These are phyloP conservation scores for Phytopythium cucurbitacearum DNA, from an alignment of 352 stramenopile species.

Conservation along the genomic window DNA sequence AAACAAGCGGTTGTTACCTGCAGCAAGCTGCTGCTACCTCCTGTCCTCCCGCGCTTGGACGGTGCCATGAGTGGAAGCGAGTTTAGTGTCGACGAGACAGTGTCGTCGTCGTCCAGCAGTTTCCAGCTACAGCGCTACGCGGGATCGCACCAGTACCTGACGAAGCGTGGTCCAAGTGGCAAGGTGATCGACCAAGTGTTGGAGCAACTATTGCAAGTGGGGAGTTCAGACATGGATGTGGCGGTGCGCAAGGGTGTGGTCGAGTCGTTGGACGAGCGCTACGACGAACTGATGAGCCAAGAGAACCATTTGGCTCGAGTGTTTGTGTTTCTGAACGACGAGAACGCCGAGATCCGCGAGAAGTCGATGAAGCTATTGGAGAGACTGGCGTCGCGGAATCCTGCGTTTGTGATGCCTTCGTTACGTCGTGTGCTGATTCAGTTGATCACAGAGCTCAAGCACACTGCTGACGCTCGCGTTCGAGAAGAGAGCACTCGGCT, in stretches of 20 bases:
- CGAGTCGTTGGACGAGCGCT: slow-evolving; percentile 88
- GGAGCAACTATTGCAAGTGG: slow-evolving; percentile 88
- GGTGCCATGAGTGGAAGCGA: too few relatives aligned
- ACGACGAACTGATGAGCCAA: slow-evolving; percentile 93
- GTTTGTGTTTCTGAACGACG: slow-evolving; percentile 96
- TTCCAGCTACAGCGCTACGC: background rate
- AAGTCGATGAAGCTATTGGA: slow-evolving; percentile 92
- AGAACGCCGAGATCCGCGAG: slow-evolving; percentile 84
- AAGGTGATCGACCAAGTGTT: slow-evolving; percentile 94
- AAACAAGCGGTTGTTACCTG: slow-evolving; percentile 88
- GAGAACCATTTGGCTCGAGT: slow-evolving; percentile 90
- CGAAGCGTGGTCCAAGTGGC: slow-evolving; percentile 78
- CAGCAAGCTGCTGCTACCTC: slow-evolving; percentile 65
- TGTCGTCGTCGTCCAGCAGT: background rate
- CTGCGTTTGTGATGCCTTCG: slow-evolving; percentile 93
- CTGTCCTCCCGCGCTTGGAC: slow-evolving; percentile 6
- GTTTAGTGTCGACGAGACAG: background rate
- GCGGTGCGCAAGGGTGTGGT: slow-evolving; percentile 93
- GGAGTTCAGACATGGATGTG: slow-evolving; percentile 90
- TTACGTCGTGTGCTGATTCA: slow-evolving; percentile 93
- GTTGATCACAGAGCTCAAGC: slow-evolving; percentile 94
- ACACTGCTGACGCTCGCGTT: slow-evolving; percentile 83
- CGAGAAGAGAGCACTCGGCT: slow-evolving; percentile 89
- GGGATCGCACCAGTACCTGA: slow-evolving; percentile 51
- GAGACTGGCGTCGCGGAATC: slow-evolving; percentile 92